Evolutionary conservation across 371 early-diverging fungal species (phyloP).

Genomic region (Mortierella sp.): DNA sequence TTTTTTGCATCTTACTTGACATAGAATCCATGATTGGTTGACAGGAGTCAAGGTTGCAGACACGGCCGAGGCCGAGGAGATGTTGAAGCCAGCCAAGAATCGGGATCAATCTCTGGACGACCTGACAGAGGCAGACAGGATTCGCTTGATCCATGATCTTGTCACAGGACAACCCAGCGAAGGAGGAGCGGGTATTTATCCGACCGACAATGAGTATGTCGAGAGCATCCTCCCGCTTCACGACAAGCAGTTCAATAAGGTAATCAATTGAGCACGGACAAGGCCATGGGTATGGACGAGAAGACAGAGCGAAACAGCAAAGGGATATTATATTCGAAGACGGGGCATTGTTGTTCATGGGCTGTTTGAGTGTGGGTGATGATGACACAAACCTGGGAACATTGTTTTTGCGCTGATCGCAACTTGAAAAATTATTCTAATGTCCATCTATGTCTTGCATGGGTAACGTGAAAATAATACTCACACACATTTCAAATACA

Average conservation of each 20-base stretch:
- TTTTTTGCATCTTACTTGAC: background rate
- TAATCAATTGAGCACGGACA: conserved; percentile 31
- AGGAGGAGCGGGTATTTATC: conserved; percentile 79
- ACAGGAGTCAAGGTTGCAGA: conserved; percentile 62
- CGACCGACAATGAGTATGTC: conserved; percentile 67
- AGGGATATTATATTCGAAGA: background rate
- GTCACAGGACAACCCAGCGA: conserved; percentile 74
- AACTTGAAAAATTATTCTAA: background rate
- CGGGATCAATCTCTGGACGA: conserved; percentile 36
- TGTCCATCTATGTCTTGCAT: background rate
- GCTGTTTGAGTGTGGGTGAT: background rate
- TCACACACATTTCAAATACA: background rate
- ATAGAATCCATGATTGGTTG: conserved; percentile 76
- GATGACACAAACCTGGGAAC: conserved; percentile 11
- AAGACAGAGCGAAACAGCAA: background rate
- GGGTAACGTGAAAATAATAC: background rate
- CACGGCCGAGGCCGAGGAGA: conserved; percentile 23
- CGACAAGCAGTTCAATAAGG: conserved; percentile 79
- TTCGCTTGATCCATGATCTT: conserved; percentile 80
- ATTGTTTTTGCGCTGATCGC: conserved; percentile 17
- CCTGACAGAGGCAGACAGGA: conserved; percentile 80
- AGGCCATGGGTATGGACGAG: background rate
- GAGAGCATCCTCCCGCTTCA: conserved; percentile 85
- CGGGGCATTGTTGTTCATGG: background rate
- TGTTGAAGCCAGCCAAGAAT: conserved; percentile 30